A percentile compares a stretch with the other conserved stretches of the same genome.
Conservation (phyloP, 2,329 filamentous ascomycete genomes). For the Fusarium sp. region DNA sequence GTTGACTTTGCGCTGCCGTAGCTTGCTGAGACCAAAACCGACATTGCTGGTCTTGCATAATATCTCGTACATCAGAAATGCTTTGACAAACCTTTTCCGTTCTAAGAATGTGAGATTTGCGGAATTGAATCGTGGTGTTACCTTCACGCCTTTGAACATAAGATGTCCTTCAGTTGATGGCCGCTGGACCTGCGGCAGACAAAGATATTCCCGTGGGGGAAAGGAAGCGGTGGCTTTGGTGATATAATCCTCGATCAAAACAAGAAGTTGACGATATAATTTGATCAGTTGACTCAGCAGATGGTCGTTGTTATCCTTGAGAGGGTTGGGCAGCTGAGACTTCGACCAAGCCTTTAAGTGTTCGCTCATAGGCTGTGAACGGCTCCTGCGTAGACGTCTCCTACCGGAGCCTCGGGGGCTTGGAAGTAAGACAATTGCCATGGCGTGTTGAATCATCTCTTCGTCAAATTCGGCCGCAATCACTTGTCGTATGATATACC, state of each 20-base stretch:
- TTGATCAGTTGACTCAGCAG: neutral
- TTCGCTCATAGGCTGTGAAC: neutral
- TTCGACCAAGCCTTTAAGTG: slow-evolving; percentile 7
- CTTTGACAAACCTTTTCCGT: slow-evolving; percentile 12
- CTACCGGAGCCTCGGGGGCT: neutral
- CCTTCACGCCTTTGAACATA: slow-evolving; percentile 8
- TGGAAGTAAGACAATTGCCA: slow-evolving; percentile 24
- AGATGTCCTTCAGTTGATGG: neutral
- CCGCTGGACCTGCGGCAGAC: neutral
- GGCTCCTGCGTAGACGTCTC: neutral
- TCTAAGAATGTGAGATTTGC: slow-evolving; percentile 8
- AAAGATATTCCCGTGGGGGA: slow-evolving; percentile 25
- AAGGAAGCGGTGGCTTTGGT: slow-evolving; percentile 32
- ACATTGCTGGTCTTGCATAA: slow-evolving; percentile 6
- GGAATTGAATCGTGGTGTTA: slow-evolving; percentile 8
- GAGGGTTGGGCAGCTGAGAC: slow-evolving; percentile 16
- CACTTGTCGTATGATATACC: neutral
- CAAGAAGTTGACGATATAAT: slow-evolving; percentile 7
- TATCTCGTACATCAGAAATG: slow-evolving; percentile 26
- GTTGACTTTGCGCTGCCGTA: neutral
- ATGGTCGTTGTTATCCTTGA: neutral
- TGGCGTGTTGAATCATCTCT: slow-evolving; percentile 30
- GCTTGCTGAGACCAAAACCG: neutral
- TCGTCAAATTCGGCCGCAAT: slow-evolving; percentile 22
- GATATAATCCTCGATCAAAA: slow-evolving; percentile 36